Evolutionary conservation across 345 rosid genomes (phyloP), one percentile per base, ranked within the genome.

Genomic region (Schrenkiella parvula): DNA sequence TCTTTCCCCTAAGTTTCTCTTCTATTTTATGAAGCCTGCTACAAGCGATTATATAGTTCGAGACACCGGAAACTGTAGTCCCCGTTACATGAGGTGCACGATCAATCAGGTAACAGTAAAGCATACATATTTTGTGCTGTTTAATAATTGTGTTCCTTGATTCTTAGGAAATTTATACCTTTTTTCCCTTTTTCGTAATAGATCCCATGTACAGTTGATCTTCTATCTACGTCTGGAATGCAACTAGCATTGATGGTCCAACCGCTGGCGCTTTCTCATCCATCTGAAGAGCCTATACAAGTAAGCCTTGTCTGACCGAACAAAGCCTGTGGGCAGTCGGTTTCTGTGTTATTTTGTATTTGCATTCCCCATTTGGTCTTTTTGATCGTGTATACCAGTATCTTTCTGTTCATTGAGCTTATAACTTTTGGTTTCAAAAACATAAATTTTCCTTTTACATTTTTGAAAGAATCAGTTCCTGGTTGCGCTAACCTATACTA

Each of bases 51-150:
- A 85, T 81, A 88, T 92, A 47, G 92, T 78, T 52, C 79, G 83
- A 76, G 99, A 95, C 82, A 87, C 89, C 0, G 97, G 98, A 61
- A 95, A 91, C 78, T 92, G 97, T 76, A 95, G 99, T 83, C 99
- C 99, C 35, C 99, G 98, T 70, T 87, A 85, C 85, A 88, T 95
- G 93, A 87, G 99, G 83, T 95, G 97, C 77, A 92, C 99, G 41
- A 88, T 95, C 78, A 90, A 85, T 82, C 99, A 92, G 98, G 99
- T 95, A 47, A 57, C 10, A 53, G 15, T 48, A 44, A 52, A 70
- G 56, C 68, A 70, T 41, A n/a, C n/a, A n/a, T n/a, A n/a, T 25
- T 46, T 14, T 23, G n/a, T n/a, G n/a, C n/a, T n/a, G n/a, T n/a
- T n/a, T n/a, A n/a, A n/a, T 32, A 38, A 17, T 35, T 34, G 32